Evolutionary conservation across 73 alveolate genomes (phyloP).

Genomic region (Tetrahymena elliotti): DNA sequence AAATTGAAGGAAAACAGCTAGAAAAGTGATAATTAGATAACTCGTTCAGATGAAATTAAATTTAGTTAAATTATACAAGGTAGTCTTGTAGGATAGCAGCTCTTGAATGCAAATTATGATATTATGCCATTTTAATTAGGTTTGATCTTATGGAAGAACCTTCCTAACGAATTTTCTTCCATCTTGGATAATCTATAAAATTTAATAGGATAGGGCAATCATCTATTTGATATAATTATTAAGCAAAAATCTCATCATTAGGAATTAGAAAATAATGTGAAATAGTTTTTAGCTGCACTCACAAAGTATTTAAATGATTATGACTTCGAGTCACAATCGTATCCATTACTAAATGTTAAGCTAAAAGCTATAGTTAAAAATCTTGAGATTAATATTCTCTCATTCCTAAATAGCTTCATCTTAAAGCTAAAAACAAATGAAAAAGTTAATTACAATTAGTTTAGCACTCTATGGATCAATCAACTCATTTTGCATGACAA

Average conservation of each 20-base stretch:
- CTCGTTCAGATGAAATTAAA: neutral
- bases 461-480: neutral
- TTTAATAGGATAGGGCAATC: neutral
- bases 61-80: neutral
- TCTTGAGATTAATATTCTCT: neutral
- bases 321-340: neutral
- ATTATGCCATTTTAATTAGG: neutral
- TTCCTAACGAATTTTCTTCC: neutral
- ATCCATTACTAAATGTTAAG: neutral
- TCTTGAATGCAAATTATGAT: neutral
- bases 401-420: neutral
- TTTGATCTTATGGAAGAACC: neutral
- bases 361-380: neutral
- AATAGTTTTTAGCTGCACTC: neutral
- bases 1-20: neutral
- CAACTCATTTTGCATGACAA: neutral
- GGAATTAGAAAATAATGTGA: neutral
- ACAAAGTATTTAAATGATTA: neutral
- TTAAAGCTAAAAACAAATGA: neutral
- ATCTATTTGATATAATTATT: neutral
- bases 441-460: neutral
- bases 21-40: neutral
- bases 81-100: neutral
- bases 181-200: neutral
- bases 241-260: neutral